Percentiles rank a stretch among this genome's conserved stretches.
phyloP scores from a whole-genome alignment of 176 grass and related monocot genomes.

The Poa pratensis region DNA sequence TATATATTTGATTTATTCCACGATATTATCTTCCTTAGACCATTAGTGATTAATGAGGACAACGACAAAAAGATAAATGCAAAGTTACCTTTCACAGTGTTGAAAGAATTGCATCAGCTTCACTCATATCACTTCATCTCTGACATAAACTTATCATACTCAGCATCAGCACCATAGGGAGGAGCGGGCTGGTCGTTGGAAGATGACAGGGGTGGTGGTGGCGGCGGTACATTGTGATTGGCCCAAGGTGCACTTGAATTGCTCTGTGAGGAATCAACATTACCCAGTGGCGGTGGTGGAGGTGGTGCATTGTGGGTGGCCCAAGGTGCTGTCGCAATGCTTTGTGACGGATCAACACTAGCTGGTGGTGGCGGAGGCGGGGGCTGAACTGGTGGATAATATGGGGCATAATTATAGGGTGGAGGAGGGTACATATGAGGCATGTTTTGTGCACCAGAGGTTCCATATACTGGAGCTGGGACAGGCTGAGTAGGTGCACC shows the following conservation, averaged over 20 bases:
- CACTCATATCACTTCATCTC: constrained; percentile 85
- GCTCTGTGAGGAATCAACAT: constrained; percentile 70
- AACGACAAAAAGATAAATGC: background rate
- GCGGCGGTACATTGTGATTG: constrained; percentile 46
- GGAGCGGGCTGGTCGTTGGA: constrained; percentile 47
- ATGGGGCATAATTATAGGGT: constrained; percentile 72
- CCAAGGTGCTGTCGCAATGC: constrained; percentile 85
- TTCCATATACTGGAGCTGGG: constrained; percentile 58
- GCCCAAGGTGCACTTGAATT: constrained; percentile 81
- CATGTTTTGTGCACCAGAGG: constrained; percentile 50
- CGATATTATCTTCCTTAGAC: constrained; percentile 21
- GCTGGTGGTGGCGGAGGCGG: constrained; percentile 54
- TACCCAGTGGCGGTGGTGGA: constrained; percentile 47
- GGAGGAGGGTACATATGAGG: constrained; percentile 53
- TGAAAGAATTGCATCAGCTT: constrained; percentile 39
- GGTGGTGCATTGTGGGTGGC: constrained; percentile 50
- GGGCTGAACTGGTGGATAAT: constrained; percentile 67
- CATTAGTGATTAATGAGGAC: background rate
- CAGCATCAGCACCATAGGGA: constrained; percentile 62
- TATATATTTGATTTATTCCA: constrained; percentile 6
- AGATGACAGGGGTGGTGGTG: constrained; percentile 45
- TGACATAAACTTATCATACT: constrained; percentile 93
- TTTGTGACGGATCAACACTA: constrained; percentile 71
- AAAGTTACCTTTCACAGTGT: constrained; percentile 43
- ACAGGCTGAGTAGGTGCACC: constrained; percentile 54